Evolutionary conservation across 129 eudicot genomes (phyloP).

Genomic region (Sambucus nigra): DNA sequence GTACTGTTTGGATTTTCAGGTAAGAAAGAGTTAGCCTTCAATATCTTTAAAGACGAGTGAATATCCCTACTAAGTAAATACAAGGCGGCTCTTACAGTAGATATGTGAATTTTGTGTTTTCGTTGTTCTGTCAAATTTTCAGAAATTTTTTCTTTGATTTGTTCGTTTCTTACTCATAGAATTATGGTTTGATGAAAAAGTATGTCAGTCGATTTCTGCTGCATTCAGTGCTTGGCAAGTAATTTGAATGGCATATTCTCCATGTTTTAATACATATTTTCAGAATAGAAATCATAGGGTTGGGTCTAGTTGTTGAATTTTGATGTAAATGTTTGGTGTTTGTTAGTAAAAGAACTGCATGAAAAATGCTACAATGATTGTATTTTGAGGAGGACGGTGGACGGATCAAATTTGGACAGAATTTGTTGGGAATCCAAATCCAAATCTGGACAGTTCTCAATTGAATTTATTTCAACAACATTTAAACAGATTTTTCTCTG

Average conservation of each 20-base stretch:
- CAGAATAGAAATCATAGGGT: constrained; percentile 10
- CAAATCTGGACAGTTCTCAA: too few relatives aligned
- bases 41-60: neutral
- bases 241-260: neutral
- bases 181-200: neutral
- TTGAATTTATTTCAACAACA: too few relatives aligned
- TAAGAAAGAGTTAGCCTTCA: constrained; percentile 11
- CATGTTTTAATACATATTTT: constrained; percentile 11
- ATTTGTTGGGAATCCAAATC: too few relatives aligned
- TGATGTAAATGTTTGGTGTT: too few relatives aligned
- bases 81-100: constrained; percentile 18
- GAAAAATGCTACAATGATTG: too few relatives aligned
- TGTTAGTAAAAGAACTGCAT: too few relatives aligned
- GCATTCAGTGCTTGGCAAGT: constrained; percentile 5
- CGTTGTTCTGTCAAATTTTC: constrained; percentile 1
- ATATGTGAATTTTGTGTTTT: constrained; percentile 13
- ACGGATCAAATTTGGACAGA: too few relatives aligned
- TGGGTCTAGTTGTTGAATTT: constrained; percentile 1
- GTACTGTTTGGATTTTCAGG: constrained; percentile 21
- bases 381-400: too few relatives aligned
- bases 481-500: too few relatives aligned
- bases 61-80: constrained; percentile 13
- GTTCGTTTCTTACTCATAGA: neutral
- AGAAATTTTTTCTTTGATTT: neutral
- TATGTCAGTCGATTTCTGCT: neutral